These are phyloP conservation scores for Penicillium sp. DNA, from an alignment of 2,329 filamentous ascomycete species.

Conservation along the genomic window DNA sequence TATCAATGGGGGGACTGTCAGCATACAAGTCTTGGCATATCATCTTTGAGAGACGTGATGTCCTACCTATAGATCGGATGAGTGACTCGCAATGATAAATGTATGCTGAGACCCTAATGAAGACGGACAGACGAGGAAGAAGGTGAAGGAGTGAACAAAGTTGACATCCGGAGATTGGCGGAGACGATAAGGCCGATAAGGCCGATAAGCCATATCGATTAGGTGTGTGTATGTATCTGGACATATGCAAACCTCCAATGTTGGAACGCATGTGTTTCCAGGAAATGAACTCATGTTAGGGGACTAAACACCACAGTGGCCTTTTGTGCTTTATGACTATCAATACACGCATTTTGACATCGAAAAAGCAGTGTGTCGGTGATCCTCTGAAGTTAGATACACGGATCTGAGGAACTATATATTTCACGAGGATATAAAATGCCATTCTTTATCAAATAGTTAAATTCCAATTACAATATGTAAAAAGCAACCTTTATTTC, in stretches of 20 bases:
- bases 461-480: no score
- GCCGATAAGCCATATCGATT: background rate
- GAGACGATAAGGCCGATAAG: background rate
- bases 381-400: background rate
- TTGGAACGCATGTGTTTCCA: background rate
- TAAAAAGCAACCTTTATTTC: no score
- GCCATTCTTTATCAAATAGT: no score
- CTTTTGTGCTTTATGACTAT: background rate
- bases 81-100: background rate
- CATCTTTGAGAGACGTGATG: background rate
- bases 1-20: background rate
- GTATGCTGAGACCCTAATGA: background rate
- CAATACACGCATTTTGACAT: background rate
- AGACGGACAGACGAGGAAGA: background rate
- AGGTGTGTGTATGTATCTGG: background rate
- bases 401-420: background rate
- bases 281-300: background rate
- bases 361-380: background rate
- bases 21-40: slow-evolving; percentile 5
- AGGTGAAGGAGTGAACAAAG: background rate
- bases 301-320: background rate
- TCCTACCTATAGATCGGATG: background rate
- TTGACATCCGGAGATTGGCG: background rate
- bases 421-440: no score
- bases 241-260: background rate